Base-by-base conservation (phyloP, 495 filamentous ascomycete species). In the Monascus purpureus region DNA sequence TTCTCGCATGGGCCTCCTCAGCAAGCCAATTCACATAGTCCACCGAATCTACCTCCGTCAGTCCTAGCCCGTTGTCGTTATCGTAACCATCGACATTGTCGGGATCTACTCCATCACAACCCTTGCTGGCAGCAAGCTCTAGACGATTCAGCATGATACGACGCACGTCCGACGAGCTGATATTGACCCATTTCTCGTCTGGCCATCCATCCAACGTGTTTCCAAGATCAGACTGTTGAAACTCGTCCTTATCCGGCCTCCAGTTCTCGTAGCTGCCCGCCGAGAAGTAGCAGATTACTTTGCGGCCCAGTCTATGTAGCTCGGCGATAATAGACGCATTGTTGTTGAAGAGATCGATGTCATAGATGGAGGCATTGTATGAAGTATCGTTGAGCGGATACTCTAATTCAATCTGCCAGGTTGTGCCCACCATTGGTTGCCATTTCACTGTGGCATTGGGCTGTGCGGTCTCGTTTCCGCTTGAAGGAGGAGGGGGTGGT, bases 231-330 rank as follows among this genome's bases (percentile, higher is more conserved):
- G 47, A 40, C 0, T 41, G 14, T 1, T 45, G 37, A 53, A 82
- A 84, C 1, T 65, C 24, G 28, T 22, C 30, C 3, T 65, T 50
- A 42, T 84, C 79, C 4, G 58, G 47, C 4, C 77, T 66, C 50
- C 61, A 70, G 35, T 66, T 45, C 51, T 79, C 73, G 36, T 66
- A 78, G 11, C 64, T 70, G 4, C 79, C 79, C 1, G 76, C 79
- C 8, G 67, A 72, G 56, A 81, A 82, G 47, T 82, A 84, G 59
- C 79, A 84, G 35, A 82, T 77, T 16, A 80, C 70, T 28, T 65
- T 73, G 33, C 68, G 59, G 8, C 55, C 57, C 17, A 50, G 35
- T 3, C 20, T 25, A 25, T 77, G 68, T 1, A 80, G 55, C 0
- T 46, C 36, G 3, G 50, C 34, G 34, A 77, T 72, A 2, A 46